These are phyloP conservation scores for Linnemannia schmuckeri DNA, from an alignment of 192 early-diverging fungal species.

Conservation along the genomic window DNA sequence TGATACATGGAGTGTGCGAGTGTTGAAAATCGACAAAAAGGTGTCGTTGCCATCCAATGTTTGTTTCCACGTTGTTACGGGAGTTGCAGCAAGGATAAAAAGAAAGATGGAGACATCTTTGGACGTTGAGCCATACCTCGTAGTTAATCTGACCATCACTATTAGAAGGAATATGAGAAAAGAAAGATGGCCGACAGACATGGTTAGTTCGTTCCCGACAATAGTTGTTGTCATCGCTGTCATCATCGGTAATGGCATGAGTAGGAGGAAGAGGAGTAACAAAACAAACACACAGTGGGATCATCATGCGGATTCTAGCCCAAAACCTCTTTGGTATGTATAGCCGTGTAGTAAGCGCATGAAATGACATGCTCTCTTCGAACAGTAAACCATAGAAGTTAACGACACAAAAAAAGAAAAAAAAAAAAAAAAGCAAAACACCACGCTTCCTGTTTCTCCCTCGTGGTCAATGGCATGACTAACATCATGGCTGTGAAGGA, in stretches of 20 bases:
- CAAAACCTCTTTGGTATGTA: background rate
- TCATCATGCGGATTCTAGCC: background rate
- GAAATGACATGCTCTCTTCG: background rate
- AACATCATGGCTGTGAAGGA: background rate
- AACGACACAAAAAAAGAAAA: background rate
- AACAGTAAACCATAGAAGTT: background rate
- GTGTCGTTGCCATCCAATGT: background rate
- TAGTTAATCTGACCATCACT: constrained; percentile 57
- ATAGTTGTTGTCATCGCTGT: background rate
- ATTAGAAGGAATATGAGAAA: background rate
- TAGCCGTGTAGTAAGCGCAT: background rate
- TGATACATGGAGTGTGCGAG: background rate
- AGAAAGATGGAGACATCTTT: background rate
- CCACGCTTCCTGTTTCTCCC: background rate
- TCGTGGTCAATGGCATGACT: background rate
- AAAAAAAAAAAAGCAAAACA: background rate
- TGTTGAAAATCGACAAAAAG: background rate
- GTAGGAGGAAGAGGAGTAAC: background rate
- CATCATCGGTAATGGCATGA: background rate
- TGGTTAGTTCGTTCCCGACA: background rate
- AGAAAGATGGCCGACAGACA: background rate
- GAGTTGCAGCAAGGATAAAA: background rate
- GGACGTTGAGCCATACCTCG: constrained; percentile 26
- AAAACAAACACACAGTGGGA: background rate
- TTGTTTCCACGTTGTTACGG: background rate